These are phyloP conservation scores for Russula dissimulans DNA, from an alignment of 768 basidiomycete genomes.

Conservation along the genomic window DNA sequence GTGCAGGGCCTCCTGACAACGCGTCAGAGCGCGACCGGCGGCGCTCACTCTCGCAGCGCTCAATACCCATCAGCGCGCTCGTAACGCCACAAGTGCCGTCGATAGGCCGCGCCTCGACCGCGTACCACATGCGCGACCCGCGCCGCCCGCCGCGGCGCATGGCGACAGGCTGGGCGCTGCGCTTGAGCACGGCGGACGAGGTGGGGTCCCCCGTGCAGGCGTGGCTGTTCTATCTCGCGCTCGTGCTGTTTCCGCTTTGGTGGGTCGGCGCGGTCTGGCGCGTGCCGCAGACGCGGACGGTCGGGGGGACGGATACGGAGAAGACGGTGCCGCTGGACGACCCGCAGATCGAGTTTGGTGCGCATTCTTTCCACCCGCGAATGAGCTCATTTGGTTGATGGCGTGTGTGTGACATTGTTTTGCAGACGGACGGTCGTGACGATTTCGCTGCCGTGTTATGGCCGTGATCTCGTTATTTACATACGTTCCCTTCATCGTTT, in stretches of 20 bases:
- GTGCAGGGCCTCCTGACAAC: neutral
- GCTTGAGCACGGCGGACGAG: conserved; percentile 45
- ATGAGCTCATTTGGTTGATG: neutral
- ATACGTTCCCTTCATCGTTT: conserved; percentile 71
- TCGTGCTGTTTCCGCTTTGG: conserved; percentile 49
- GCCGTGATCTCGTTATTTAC: conserved; percentile 56
- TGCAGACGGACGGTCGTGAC: conserved; percentile 66
- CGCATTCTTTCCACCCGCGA: conserved; percentile 22
- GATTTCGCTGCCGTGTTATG: conserved; percentile 68
- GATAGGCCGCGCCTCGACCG: conserved; percentile 39
- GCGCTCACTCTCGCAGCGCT: conserved; percentile 48
- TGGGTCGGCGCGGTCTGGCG: conserved; percentile 53
- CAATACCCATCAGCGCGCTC: conserved; percentile 73
- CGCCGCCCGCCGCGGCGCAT: conserved; percentile 51
- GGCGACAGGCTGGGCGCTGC: conserved; percentile 54
- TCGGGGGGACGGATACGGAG: conserved; percentile 48
- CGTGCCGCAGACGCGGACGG: conserved; percentile 53
- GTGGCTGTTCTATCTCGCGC: conserved; percentile 73
- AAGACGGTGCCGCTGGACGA: conserved; percentile 69
- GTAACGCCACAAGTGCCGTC: conserved; percentile 75
- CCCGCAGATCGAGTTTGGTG: conserved; percentile 71
- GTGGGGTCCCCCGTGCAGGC: conserved; percentile 49
- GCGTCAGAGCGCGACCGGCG: conserved; percentile 6
- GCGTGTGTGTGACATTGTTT: neutral
- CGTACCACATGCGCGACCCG: conserved; percentile 77